Conservation (phyloP, 1,284 basidiomycete species). For the Athelia psychrophila region DNA sequence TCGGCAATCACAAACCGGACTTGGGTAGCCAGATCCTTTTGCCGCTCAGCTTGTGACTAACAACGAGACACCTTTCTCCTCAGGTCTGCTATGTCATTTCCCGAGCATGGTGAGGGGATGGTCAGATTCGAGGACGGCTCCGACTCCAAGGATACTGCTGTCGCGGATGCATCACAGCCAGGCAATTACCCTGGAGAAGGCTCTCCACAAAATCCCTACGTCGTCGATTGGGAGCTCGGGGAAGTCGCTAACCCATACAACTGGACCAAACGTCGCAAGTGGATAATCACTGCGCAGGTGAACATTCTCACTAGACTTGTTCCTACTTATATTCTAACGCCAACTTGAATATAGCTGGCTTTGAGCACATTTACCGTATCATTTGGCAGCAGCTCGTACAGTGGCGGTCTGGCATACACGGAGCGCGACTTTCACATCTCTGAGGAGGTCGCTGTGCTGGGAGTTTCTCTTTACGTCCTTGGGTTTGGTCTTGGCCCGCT, state of each 20-base stretch:
- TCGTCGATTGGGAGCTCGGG: slow-evolving; percentile 54
- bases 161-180: no score
- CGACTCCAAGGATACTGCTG: no score
- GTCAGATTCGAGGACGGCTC: no score
- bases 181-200: slow-evolving; percentile 34
- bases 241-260: slow-evolving; percentile 66
- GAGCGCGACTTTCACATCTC: slow-evolving; percentile 47
- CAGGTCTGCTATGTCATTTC: no score
- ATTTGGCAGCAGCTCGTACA: slow-evolving; percentile 59
- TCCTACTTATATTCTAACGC: slow-evolving; percentile 1
- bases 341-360: slow-evolving; percentile 30
- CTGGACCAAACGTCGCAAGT: slow-evolving; percentile 48
- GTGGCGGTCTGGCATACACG: slow-evolving; percentile 49
- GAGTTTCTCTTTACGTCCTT: slow-evolving; percentile 50
- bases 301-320: slow-evolving; percentile 22
- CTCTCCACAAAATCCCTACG: slow-evolving; percentile 46
- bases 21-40: no score
- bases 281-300: slow-evolving; percentile 50
- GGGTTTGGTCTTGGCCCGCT: slow-evolving; percentile 45
- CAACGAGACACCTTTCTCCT: no score
- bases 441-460: slow-evolving; percentile 53
- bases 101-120: no score
- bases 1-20: no score
- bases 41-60: no score
- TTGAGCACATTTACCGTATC: slow-evolving; percentile 58